Percentiles rank a stretch among this genome's conserved stretches.
Evolutionary conservation across 2,329 filamentous ascomycete species (phyloP).

Genomic region (Calonectria henricotiae): DNA sequence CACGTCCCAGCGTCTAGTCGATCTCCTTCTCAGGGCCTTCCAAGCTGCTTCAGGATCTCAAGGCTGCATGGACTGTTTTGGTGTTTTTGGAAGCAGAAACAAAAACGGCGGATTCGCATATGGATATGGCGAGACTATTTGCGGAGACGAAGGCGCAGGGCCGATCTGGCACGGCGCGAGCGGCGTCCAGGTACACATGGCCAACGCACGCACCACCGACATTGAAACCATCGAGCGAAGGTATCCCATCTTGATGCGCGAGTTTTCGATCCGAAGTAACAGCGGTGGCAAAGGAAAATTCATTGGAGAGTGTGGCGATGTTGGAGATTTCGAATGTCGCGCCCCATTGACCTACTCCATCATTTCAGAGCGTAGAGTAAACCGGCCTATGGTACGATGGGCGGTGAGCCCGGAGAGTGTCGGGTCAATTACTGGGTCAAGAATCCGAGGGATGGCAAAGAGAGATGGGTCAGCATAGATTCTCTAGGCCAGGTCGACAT

Average conservation of each 20-base stretch:
- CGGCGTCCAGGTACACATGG: conserved; percentile 57
- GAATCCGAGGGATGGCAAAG: conserved; percentile 26
- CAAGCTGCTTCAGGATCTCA: conserved; percentile 81
- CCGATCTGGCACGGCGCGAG: conserved; percentile 50
- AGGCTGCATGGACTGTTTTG: conserved; percentile 85
- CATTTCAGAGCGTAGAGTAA: conserved; percentile 57
- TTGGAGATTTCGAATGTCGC: conserved; percentile 49
- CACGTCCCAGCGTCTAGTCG: conserved; percentile 59
- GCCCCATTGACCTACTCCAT: conserved; percentile 55
- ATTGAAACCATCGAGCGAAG: conserved; percentile 55
- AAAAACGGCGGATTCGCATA: conserved; percentile 47
- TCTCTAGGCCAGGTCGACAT: conserved; percentile 35
- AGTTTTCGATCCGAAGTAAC: conserved; percentile 51
- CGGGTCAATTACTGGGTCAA: conserved; percentile 54
- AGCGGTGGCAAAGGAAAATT: conserved; percentile 76
- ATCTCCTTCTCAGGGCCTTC: conserved; percentile 84
- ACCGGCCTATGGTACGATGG: conserved; percentile 57
- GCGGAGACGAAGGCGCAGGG: conserved; percentile 53
- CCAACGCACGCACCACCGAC: conserved; percentile 57
- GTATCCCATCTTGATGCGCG: conserved; percentile 53
- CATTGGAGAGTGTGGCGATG: conserved; percentile 68
- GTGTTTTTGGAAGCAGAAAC: conserved; percentile 74
- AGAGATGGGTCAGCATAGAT: conserved; percentile 33
- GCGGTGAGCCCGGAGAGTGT: conserved; percentile 51
- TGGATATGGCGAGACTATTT: conserved; percentile 56